Evolutionary conservation across 768 basidiomycete genomes (phyloP).

Genomic region (Russula emetica): DNA sequence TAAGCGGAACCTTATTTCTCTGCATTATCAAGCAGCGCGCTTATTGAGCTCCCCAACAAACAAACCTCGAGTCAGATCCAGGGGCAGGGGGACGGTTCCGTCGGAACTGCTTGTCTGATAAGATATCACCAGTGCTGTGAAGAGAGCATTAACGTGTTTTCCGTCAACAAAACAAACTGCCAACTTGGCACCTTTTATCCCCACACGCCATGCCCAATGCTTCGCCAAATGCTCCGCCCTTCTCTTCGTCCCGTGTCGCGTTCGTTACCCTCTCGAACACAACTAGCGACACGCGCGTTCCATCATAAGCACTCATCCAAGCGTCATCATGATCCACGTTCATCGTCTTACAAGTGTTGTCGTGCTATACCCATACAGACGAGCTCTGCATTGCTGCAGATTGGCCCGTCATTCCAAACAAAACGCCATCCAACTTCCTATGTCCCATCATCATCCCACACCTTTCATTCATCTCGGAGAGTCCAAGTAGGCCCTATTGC

Average conservation of each 20-base stretch:
- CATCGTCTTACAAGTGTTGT: slow-evolving; percentile 13
- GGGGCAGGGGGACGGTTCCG: not conserved
- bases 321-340: slow-evolving; percentile 4
- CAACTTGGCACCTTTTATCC: not conserved
- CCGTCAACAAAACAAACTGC: not conserved
- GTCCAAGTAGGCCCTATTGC: slow-evolving; percentile 34
- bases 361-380: slow-evolving; percentile 12
- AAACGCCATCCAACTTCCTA: not conserved
- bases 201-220: slow-evolving; percentile 23
- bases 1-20: slow-evolving; percentile 1
- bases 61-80: not conserved
- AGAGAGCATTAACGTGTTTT: not conserved
- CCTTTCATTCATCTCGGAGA: slow-evolving; percentile 42
- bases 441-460: not conserved
- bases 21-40: not conserved
- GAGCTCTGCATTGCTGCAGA: slow-evolving; percentile 17
- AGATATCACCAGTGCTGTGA: not conserved
- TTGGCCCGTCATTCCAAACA: slow-evolving; percentile 2
- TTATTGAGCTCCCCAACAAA: too few species aligned
- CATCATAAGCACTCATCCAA: slow-evolving; percentile 9
- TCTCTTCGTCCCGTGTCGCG: slow-evolving; percentile 9
- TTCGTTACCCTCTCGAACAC: not conserved
- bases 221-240: slow-evolving; percentile 15
- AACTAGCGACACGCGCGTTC: slow-evolving; percentile 1
- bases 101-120: not conserved